These are phyloP conservation scores for Dothideomycetes sp. DNA, from an alignment of 2,329 filamentous ascomycete species.

Conservation along the genomic window DNA sequence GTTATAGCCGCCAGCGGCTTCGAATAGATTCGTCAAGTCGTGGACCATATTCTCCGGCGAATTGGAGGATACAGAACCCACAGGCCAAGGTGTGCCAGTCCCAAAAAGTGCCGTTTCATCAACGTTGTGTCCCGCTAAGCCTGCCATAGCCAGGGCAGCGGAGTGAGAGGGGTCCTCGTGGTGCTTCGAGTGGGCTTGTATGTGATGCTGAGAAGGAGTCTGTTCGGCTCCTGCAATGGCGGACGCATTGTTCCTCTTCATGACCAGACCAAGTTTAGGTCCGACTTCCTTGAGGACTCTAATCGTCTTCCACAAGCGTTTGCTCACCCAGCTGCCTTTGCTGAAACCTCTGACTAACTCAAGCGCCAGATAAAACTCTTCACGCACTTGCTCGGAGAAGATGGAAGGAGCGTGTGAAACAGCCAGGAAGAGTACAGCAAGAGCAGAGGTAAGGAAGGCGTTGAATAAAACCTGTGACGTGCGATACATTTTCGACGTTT, in stretches of 20 bases:
- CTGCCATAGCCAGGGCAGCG: slow-evolving; percentile 55
- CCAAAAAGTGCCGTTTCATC: slow-evolving; percentile 43
- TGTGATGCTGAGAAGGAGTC: not conserved
- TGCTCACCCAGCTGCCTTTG: slow-evolving; percentile 58
- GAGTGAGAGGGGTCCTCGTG: slow-evolving; percentile 44
- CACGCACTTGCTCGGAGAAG: slow-evolving; percentile 56
- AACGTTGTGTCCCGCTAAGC: slow-evolving; percentile 50
- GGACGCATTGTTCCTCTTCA: slow-evolving; percentile 19
- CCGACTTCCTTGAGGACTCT: slow-evolving; percentile 61
- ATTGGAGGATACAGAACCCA: slow-evolving; percentile 30
- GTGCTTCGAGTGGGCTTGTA: not conserved
- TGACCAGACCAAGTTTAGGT: slow-evolving; percentile 53
- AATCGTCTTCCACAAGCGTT: slow-evolving; percentile 63
- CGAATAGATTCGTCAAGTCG: slow-evolving; percentile 52
- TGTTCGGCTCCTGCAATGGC: not conserved
- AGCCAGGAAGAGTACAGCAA: slow-evolving; percentile 66
- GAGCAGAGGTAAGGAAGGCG: slow-evolving; percentile 64
- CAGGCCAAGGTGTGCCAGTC: slow-evolving; percentile 3
- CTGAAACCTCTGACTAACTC: slow-evolving; percentile 64
- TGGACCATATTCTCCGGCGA: slow-evolving; percentile 52
- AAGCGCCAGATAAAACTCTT: slow-evolving; percentile 70
- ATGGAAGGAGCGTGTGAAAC: slow-evolving; percentile 63
- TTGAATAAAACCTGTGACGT: slow-evolving; percentile 68
- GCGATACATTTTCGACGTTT: slow-evolving; percentile 59
- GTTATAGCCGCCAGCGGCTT: slow-evolving; percentile 46